Evolutionary conservation across 306 rosid genomes (phyloP).

Genomic region (Castanopsis chinensis): DNA sequence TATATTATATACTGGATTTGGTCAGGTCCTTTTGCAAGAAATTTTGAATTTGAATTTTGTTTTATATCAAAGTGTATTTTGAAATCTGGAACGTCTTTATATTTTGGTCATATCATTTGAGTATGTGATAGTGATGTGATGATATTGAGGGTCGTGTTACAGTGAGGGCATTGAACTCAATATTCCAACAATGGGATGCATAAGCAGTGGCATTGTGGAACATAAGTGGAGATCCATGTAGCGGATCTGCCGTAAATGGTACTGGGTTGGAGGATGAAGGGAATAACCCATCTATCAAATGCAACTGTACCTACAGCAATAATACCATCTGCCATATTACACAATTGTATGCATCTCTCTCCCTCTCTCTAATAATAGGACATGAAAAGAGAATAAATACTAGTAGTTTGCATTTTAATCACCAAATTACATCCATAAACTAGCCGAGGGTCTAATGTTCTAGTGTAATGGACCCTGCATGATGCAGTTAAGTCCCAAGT

Average conservation of each 20-base stretch:
- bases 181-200: conserved; percentile 25
- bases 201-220: conserved; percentile 15
- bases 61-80: too few species aligned
- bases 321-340: conserved; percentile 24
- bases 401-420: too few species aligned
- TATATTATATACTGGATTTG: too few species aligned
- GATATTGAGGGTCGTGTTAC: neutral
- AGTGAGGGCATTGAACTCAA: conserved; percentile 27
- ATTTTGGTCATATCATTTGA: too few species aligned
- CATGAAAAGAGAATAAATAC: too few species aligned
- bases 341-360: conserved; percentile 14
- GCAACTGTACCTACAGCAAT: conserved; percentile 3
- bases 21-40: too few species aligned
- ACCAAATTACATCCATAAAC: too few species aligned
- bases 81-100: too few species aligned
- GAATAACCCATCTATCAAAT: conserved; percentile 12
- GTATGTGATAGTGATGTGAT: neutral
- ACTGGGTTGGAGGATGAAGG: fast-evolving
- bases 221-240: conserved; percentile 27
- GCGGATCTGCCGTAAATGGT: conserved; percentile 15
- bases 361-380: neutral
- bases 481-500: too few species aligned
- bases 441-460: too few species aligned
- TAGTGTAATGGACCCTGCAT: too few species aligned
- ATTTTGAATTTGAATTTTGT: too few species aligned